Evolutionary conservation across 805 yeast genomes (phyloP), one percentile per base, ranked within the genome.

Genomic region (Candida loeiensis): DNA sequence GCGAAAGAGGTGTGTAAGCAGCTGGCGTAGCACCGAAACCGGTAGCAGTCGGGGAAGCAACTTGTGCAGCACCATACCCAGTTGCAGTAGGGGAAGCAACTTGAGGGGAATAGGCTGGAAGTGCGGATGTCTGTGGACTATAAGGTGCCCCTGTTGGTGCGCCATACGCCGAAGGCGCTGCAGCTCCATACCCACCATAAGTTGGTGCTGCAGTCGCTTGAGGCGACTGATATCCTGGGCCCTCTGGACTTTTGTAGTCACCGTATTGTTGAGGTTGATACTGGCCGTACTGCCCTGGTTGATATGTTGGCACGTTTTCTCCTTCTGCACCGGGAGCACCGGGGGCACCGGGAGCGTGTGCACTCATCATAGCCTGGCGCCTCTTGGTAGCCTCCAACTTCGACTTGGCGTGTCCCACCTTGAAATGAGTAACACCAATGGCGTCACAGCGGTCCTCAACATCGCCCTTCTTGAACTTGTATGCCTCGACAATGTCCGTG

Each of bases 361-460:
- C 39, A 4, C 61, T 65, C 50, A 58, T 63, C 49, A 62, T 58
- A 41, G 79, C 86, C 50, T 79, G 85, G 50, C 88, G 75, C 66
- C 84, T 80, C 61, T 77, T 83, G 11, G 95, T 85, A 58, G 85
- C 76, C 54, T 89, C 96, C 44, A 90, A 68, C 62, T 86, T 90
- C 44, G 77, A 69, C 64, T 83, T 86, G 12, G 95, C 95, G 53
- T 86, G 93, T 5, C 95, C 95, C 5, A 86, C 72, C 53, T 86
- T 85, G 73, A 91, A 93, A 55, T 87, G 93, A 2, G 96, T 85
- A 42, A 91, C 75, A n/a, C 90, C 86, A 52, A 93, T 79, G 4
- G 85, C 81, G 58, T 91, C 98, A 1, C 96, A 73, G 55, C 79
- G 82, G 56, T 90, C 96, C 57, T 89, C 95, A 36, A 91, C 78